phyloP scores from a whole-genome alignment of 768 basidiomycete species.

The Suillus subalutaceus region DNA sequence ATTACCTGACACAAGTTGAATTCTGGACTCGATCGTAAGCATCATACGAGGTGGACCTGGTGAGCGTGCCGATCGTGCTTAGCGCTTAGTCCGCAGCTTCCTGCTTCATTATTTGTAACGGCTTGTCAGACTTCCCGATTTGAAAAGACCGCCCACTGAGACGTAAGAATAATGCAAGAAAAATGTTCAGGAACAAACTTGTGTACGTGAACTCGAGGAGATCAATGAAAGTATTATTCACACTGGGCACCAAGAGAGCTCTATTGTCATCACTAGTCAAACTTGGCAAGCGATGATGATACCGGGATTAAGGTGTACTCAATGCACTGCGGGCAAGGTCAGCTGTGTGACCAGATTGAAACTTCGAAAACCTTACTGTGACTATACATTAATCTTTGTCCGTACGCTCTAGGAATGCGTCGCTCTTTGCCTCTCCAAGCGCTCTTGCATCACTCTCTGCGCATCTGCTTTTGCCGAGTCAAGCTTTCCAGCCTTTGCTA shows the following conservation, averaged over 20 bases:
- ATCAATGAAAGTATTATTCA: constrained; percentile 1
- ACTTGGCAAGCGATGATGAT: neutral
- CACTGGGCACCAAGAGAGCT: too few relatives aligned
- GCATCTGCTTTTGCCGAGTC: constrained; percentile 51
- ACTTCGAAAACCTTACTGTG: neutral
- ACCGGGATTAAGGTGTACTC: neutral
- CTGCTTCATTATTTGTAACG: constrained; percentile 3
- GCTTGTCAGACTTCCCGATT: neutral
- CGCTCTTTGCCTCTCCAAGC: constrained; percentile 42
- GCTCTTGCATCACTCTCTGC: constrained; percentile 45
- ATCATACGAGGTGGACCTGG: constrained; percentile 16
- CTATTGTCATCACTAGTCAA: neutral
- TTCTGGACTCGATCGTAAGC: constrained; percentile 33
- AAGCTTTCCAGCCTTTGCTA: constrained; percentile 73
- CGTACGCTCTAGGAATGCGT: constrained; percentile 43
- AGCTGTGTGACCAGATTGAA: neutral
- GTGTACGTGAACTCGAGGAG: neutral
- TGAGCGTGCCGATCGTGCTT: neutral
- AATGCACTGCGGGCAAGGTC: neutral
- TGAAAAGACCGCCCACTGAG: neutral
- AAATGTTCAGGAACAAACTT: neutral
- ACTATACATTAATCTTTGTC: constrained; percentile 40
- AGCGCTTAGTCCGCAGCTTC: neutral
- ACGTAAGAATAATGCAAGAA: neutral
- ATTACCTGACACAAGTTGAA: constrained; percentile 40